These are phyloP conservation scores for Sisymbrium irio DNA, from an alignment of 345 rosid species.

Conservation along the genomic window DNA sequence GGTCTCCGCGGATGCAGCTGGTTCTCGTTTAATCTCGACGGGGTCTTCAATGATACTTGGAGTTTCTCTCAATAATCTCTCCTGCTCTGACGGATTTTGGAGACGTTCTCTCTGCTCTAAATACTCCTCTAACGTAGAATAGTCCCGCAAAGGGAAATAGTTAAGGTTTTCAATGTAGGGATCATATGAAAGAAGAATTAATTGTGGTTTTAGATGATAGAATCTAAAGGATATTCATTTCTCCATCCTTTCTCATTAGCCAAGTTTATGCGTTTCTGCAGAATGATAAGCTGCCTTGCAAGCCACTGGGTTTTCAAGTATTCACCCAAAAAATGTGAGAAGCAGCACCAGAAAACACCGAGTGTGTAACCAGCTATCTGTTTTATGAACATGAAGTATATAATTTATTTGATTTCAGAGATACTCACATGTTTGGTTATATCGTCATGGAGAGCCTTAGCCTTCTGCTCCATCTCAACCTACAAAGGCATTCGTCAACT, in stretches of 20 bases:
- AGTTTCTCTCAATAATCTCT: conserved; percentile 17
- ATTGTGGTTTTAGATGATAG: background rate
- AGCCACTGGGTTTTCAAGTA: conserved; percentile 30
- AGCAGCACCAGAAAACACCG: background rate
- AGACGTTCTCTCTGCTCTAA: conserved; percentile 35
- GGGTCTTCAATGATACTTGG: conserved; percentile 28
- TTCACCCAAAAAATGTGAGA: conserved; percentile 14
- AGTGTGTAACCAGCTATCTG: background rate
- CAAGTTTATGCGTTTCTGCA: conserved; percentile 31
- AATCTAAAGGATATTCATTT: conserved; percentile 33
- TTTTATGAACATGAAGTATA: background rate
- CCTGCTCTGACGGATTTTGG: conserved; percentile 32
- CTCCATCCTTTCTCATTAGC: conserved; percentile 37
- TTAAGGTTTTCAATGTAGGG: conserved; percentile 22
- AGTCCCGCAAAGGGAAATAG: background rate
- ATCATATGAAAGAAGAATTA: conserved; percentile 5
- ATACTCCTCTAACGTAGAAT: conserved; percentile 27
- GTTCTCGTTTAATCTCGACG: conserved; percentile 8
- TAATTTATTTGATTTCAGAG: background rate
- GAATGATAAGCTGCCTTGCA: conserved; percentile 27
- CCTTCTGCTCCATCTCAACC: conserved; percentile 32
- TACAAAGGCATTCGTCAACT: background rate
- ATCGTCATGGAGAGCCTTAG: conserved; percentile 32
- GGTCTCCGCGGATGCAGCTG: conserved; percentile 1
- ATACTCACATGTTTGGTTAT: conserved; percentile 34